Evolutionary conservation across 192 early-diverging fungal species (phyloP).

Genomic region (Rhizoclosmatium sp.): DNA sequence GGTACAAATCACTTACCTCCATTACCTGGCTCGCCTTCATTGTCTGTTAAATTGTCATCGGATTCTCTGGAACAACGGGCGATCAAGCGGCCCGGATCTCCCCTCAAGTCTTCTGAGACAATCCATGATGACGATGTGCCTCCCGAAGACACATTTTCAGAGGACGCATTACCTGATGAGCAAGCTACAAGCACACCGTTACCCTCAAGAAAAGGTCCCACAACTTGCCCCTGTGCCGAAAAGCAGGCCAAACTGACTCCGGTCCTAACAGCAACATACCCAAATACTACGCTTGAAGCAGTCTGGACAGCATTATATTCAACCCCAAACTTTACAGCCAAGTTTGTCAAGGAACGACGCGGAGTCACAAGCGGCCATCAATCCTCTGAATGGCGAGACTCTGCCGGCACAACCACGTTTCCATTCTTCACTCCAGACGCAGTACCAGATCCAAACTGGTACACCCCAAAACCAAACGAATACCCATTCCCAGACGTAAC

Average conservation of each 20-base stretch:
- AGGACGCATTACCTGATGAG: background rate
- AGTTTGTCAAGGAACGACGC: background rate
- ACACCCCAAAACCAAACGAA: background rate
- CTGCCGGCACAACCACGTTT: background rate
- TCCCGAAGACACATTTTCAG: too few species aligned
- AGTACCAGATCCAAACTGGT: background rate
- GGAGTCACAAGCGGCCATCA: background rate
- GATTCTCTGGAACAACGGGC: slow-evolving; percentile 2
- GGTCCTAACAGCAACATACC: slow-evolving; percentile 33
- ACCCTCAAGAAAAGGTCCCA: background rate
- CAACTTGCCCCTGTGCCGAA: slow-evolving; percentile 31
- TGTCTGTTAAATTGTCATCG: background rate
- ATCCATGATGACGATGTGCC: background rate
- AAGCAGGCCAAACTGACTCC: slow-evolving; percentile 36
- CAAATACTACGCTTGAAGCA: background rate
- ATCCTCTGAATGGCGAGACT: background rate
- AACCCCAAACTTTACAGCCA: background rate
- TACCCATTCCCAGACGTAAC: background rate
- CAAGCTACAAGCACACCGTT: background rate
- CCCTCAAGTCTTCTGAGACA: slow-evolving; percentile 2
- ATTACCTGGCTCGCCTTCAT: background rate
- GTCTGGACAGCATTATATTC: slow-evolving; percentile 15
- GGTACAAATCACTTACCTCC: slow-evolving; percentile 20
- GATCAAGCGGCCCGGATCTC: background rate
- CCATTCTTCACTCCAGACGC: slow-evolving; percentile 13